A percentile compares a stretch with the other conserved stretches of the same genome.
These are phyloP conservation scores for Euphorbia pulcherrima DNA, from an alignment of 345 rosid genomes.

Conservation along the genomic window DNA sequence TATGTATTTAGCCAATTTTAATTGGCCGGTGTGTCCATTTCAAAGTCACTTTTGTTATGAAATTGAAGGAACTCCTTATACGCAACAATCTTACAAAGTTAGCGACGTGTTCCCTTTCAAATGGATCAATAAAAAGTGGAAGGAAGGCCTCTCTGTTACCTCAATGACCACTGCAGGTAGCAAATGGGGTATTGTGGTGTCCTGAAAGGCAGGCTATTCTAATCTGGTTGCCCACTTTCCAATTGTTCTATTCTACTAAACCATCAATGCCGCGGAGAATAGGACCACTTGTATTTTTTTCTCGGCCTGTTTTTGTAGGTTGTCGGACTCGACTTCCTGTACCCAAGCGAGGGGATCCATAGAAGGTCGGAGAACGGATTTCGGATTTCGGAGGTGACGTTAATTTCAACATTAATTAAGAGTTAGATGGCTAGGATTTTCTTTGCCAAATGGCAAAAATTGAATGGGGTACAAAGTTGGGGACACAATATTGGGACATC, in stretches of 20 bases:
- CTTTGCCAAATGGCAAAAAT: no score
- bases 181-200: slow-evolving; percentile 26
- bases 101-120: slow-evolving; percentile 27
- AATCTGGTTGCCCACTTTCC: slow-evolving; percentile 19
- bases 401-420: no score
- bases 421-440: no score
- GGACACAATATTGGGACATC: no score
- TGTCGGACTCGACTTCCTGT: slow-evolving; percentile 26
- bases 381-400: slow-evolving; percentile 17
- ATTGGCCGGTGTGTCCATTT: no score
- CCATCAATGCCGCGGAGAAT: not conserved
- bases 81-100: slow-evolving; percentile 28
- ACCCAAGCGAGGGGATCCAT: slow-evolving; percentile 29
- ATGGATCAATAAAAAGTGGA: no score
- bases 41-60: not conserved
- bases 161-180: slow-evolving; percentile 28
- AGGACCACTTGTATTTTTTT: not conserved
- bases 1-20: no score
- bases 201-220: slow-evolving; percentile 26
- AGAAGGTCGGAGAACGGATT: slow-evolving; percentile 25
- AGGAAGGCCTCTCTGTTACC: slow-evolving; percentile 26
- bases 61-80: slow-evolving; percentile 23
- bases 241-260: not conserved
- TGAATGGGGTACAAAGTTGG: no score
- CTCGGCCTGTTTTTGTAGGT: slow-evolving; percentile 7